Base-by-base conservation (phyloP, 352 stramenopile genomes). In the Thalassiosira allenii region DNA sequence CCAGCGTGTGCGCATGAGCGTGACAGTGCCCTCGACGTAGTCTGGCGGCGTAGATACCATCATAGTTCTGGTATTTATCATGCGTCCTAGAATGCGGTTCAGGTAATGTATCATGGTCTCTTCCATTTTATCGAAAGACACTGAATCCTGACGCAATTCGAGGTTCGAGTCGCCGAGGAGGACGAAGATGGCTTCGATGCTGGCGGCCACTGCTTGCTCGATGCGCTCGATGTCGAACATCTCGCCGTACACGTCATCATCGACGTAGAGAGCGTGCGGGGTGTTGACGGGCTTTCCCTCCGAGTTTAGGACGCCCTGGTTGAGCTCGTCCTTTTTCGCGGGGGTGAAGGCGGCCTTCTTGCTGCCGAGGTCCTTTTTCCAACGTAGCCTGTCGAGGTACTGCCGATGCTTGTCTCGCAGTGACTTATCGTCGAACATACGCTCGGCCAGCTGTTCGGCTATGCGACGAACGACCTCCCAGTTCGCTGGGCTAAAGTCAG, bases 161-260 rank as follows among this genome's bases (percentile, higher is more conserved):
- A 81, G 4, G 12, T 67, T 32, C 1, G 64, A 66, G 12, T 81
- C 17, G 2, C 70, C 78, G 3, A 78, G 41, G 0, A 81, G 5
- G 22, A 71, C 57, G 29, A 81, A 82, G 2, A 86, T 64, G 9
- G 70, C 58, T 71, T 86, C 71, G 27, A 86, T 79, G 1, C 41
- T 62, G 0, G 70, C 59, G 1, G 71, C 78, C 12, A 71, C 25
- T 0, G 33, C 32, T 52, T 57, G 65, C 34, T 73, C n/a, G 20
- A 86, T 56, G 4, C 75, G 25, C 0, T 43, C n/a, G 0, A 27
- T 29, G 25, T 75, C 34, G 47, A 66, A 75, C 9, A 84, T 41
- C 9, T 84, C 56, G 17, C 41, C 52, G 12, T 72, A 75, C 5
- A 79, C 20, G 25, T 68, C 57, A 20, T 84, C 68, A 20, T 84